Evolutionary conservation across 2,329 filamentous ascomycete species (phyloP).

Genomic region (Truncatella angustata): DNA sequence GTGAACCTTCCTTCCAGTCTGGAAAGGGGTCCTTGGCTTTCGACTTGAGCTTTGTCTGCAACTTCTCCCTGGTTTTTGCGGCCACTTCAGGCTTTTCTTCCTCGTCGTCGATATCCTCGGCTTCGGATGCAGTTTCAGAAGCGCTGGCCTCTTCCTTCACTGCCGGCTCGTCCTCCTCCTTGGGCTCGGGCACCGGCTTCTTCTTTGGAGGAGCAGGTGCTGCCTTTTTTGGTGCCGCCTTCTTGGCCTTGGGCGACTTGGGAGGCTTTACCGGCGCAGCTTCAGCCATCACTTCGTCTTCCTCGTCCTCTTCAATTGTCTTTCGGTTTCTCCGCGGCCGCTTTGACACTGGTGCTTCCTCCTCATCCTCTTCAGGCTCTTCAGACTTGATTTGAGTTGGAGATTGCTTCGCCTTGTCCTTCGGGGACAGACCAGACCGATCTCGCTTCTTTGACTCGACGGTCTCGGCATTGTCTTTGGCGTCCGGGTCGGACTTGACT

Average conservation of each 20-base stretch:
- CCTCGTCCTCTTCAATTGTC: conserved; percentile 50
- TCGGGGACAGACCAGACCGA: conserved; percentile 24
- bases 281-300: conserved; percentile 41
- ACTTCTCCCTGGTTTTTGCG: conserved; percentile 74
- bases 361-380: conserved; percentile 31
- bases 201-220: conserved; percentile 18
- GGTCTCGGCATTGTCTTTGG: conserved; percentile 37
- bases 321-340: conserved; percentile 46
- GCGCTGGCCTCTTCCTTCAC: conserved; percentile 43
- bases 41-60: conserved; percentile 72
- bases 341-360: conserved; percentile 20
- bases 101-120: conserved; percentile 47
- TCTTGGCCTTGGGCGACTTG: conserved; percentile 28
- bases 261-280: conserved; percentile 25
- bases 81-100: conserved; percentile 68
- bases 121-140: conserved; percentile 47
- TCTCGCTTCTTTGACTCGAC: conserved; percentile 48
- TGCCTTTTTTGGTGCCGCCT: conserved; percentile 16
- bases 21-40: conserved; percentile 80
- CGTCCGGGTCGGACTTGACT: conserved; percentile 22
- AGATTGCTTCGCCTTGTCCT: conserved; percentile 20
- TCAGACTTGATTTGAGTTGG: conserved; percentile 28
- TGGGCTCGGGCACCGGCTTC: conserved; percentile 17
- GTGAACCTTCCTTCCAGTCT: conserved; percentile 86
- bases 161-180: conserved; percentile 31